Conservation (phyloP, 2,329 filamentous ascomycete genomes). For the Apiospora kogelbergensis region DNA sequence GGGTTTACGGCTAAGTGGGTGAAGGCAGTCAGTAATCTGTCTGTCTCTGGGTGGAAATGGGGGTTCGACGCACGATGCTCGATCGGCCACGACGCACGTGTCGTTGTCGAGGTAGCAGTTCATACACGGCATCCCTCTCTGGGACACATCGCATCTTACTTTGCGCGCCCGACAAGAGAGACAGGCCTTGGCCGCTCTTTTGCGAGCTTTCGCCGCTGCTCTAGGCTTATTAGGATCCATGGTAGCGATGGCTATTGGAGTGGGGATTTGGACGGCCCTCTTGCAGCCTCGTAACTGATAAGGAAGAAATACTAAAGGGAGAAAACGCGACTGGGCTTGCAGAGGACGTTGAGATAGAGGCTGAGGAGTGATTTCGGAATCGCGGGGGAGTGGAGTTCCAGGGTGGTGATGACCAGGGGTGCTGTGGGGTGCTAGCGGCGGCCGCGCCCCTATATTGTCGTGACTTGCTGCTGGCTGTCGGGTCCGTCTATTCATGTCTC, state of each 20-base stretch:
- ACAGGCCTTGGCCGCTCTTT: slow-evolving; percentile 51
- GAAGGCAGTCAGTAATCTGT: neutral
- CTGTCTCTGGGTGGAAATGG: neutral
- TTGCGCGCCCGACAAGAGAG: slow-evolving; percentile 51
- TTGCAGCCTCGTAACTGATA: neutral
- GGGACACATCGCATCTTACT: slow-evolving; percentile 50
- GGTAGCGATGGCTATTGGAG: neutral
- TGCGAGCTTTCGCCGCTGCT: slow-evolving; percentile 37
- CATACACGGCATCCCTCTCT: slow-evolving; percentile 49
- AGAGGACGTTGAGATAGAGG: neutral
- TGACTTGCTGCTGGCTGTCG: neutral
- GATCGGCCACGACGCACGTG: slow-evolving; percentile 39
- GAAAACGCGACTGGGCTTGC: neutral
- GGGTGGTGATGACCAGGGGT: neutral
- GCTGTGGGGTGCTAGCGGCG: neutral
- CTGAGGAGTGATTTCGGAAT: neutral
- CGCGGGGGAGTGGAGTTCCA: slow-evolving; percentile 4
- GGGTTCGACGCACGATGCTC: slow-evolving; percentile 36
- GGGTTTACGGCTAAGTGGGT: slow-evolving; percentile 3
- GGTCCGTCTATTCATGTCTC: neutral
- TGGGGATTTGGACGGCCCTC: neutral
- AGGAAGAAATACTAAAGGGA: neutral
- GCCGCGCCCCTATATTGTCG: neutral
- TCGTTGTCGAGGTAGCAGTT: slow-evolving; percentile 53
- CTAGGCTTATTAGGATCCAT: slow-evolving; percentile 27